phyloP scores from a whole-genome alignment of 1,139 yeast species.

The Schwanniomyces etchellsii region DNA sequence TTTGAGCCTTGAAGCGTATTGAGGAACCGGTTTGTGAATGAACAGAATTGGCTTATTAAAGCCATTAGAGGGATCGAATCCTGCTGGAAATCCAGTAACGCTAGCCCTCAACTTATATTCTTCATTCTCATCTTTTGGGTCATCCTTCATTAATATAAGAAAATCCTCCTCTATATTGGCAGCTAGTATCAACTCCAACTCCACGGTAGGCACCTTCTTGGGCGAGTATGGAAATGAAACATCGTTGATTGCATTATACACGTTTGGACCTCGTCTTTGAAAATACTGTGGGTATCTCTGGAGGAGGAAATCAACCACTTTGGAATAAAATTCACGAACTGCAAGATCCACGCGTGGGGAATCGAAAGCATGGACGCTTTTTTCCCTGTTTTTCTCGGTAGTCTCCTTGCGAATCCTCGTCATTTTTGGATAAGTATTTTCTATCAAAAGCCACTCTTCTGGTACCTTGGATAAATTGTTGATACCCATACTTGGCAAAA shows the following conservation, averaged over 20 bases:
- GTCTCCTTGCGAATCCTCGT: constrained; percentile 17
- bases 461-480: constrained; percentile 24
- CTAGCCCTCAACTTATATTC: constrained; percentile 33
- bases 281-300: constrained; percentile 33
- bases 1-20: constrained; percentile 26
- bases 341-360: constrained; percentile 17
- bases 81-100: constrained; percentile 37
- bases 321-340: constrained; percentile 28
- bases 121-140: constrained; percentile 24
- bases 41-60: constrained; percentile 31
- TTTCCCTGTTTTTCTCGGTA: constrained; percentile 14
- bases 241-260: constrained; percentile 24
- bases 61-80: constrained; percentile 34
- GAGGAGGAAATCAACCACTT: constrained; percentile 20
- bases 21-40: constrained; percentile 40
- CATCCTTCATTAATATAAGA: constrained; percentile 29
- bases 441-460: constrained; percentile 34
- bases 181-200: constrained; percentile 20
- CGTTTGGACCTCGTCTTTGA: constrained; percentile 7
- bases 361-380: constrained; percentile 36
- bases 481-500: constrained; percentile 22
- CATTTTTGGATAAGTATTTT: constrained; percentile 25
- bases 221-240: constrained; percentile 21
- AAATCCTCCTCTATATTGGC: constrained; percentile 37
- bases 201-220: constrained; percentile 10